phyloP scores from a whole-genome alignment of 768 basidiomycete genomes.

The Kondoa subrosea region DNA sequence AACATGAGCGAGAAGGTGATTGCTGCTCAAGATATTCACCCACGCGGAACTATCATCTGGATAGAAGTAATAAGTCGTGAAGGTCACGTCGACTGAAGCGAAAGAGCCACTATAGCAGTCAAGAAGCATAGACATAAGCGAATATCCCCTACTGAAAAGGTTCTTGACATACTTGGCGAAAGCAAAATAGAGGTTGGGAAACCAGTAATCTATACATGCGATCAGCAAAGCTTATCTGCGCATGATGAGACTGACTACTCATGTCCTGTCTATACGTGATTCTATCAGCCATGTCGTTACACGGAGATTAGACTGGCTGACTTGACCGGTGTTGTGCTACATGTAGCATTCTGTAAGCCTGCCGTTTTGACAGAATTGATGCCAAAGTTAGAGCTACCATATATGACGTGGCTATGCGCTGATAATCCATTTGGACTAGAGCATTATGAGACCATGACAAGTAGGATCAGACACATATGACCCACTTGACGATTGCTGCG shows the following conservation, averaged over 20 bases:
- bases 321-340: not conserved
- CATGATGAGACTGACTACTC: not conserved
- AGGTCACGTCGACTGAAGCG: not conserved
- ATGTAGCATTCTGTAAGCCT: not conserved
- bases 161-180: not conserved
- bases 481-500: not conserved
- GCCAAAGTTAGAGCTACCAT: not conserved
- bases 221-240: not conserved
- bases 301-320: too few species aligned
- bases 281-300: too few species aligned
- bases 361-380: not conserved
- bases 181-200: not conserved
- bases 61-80: not conserved
- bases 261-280: too few species aligned
- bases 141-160: not conserved
- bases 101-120: not conserved
- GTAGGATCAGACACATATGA: not conserved
- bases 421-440: not conserved
- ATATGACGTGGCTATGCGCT: not conserved
- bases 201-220: not conserved
- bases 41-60: not conserved
- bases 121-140: not conserved
- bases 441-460: not conserved
- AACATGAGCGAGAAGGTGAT: too few species aligned
- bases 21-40: too few species aligned